Evolutionary conservation across 2,329 filamentous ascomycete genomes (phyloP).

Genomic region (Penicillium griseofulvum): DNA sequence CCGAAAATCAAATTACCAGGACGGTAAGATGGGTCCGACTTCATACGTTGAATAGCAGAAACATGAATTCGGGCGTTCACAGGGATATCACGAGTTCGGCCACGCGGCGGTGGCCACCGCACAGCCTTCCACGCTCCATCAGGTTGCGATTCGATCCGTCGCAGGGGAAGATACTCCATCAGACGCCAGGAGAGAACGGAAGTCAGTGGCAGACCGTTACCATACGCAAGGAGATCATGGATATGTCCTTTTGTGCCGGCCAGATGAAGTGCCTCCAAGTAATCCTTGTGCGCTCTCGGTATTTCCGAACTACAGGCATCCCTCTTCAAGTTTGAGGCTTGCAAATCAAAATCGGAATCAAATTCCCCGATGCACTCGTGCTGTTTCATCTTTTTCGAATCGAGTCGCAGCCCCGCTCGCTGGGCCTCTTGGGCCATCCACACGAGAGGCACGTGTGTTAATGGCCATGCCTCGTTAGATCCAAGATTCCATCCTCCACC

Average conservation of each 20-base stretch:
- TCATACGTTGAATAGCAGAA: slow-evolving; percentile 69
- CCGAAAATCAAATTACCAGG: slow-evolving; percentile 72
- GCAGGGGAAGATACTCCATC: slow-evolving; percentile 74
- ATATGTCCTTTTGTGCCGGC: slow-evolving; percentile 42
- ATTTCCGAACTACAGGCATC: background rate
- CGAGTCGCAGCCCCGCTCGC: slow-evolving; percentile 66
- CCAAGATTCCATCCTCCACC: slow-evolving; percentile 68
- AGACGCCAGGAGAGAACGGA: slow-evolving; percentile 65
- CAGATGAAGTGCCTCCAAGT: background rate
- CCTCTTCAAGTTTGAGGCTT: slow-evolving; percentile 16
- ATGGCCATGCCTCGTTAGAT: slow-evolving; percentile 51
- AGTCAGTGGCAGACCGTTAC: slow-evolving; percentile 51
- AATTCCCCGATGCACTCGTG: slow-evolving; percentile 19
- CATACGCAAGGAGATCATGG: slow-evolving; percentile 65
- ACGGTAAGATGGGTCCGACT: slow-evolving; percentile 58
- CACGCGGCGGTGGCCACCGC: slow-evolving; percentile 69
- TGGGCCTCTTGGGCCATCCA: slow-evolving; percentile 66
- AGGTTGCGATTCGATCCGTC: slow-evolving; percentile 67
- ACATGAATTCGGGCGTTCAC: slow-evolving; percentile 64
- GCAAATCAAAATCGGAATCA: slow-evolving; percentile 31
- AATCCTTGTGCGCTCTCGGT: background rate
- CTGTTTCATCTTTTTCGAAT: slow-evolving; percentile 36
- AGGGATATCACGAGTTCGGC: slow-evolving; percentile 70
- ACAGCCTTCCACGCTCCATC: slow-evolving; percentile 63
- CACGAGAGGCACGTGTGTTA: slow-evolving; percentile 64